These are phyloP conservation scores for Hanseniaspora guilliermondii DNA, from an alignment of 805 yeast species.

Conservation along the genomic window DNA sequence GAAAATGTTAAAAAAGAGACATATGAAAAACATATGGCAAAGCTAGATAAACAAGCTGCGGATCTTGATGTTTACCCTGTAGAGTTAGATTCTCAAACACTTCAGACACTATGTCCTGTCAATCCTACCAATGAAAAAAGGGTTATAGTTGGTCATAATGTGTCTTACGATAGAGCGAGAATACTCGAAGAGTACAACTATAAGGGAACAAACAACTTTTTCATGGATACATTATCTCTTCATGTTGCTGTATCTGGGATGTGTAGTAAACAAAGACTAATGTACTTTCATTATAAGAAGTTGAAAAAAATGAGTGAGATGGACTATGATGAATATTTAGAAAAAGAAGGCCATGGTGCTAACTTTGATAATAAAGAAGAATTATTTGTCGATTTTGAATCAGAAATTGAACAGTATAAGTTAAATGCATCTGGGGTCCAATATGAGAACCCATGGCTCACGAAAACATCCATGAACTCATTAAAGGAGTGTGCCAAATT, in stretches of 20 bases:
- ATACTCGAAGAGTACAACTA: conserved; percentile 71
- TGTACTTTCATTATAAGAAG: conserved; percentile 41
- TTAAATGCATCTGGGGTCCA: conserved; percentile 21
- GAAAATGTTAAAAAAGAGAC: neutral
- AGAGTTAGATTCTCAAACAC: conserved; percentile 19
- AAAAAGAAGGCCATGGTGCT: conserved; percentile 15
- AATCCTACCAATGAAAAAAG: conserved; percentile 38
- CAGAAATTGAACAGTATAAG: conserved; percentile 5
- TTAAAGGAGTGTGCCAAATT: conserved; percentile 65
- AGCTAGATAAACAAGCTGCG: neutral
- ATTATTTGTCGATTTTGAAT: conserved; percentile 15
- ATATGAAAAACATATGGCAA: neutral
- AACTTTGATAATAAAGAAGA: conserved; percentile 13
- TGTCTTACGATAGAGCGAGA: conserved; percentile 82
- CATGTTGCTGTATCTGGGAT: conserved; percentile 86
- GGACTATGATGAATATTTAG: neutral
- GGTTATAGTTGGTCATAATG: conserved; percentile 77
- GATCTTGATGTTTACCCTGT: neutral
- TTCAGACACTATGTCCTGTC: conserved; percentile 66
- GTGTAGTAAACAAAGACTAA: conserved; percentile 80
- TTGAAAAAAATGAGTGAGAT: conserved; percentile 31
- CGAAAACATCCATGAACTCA: conserved; percentile 62
- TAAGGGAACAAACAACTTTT: conserved; percentile 57
- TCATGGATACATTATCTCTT: conserved; percentile 79
- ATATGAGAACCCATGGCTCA: conserved; percentile 77